Conservation (phyloP, 495 filamentous ascomycete genomes). For the Letharia lupina region DNA sequence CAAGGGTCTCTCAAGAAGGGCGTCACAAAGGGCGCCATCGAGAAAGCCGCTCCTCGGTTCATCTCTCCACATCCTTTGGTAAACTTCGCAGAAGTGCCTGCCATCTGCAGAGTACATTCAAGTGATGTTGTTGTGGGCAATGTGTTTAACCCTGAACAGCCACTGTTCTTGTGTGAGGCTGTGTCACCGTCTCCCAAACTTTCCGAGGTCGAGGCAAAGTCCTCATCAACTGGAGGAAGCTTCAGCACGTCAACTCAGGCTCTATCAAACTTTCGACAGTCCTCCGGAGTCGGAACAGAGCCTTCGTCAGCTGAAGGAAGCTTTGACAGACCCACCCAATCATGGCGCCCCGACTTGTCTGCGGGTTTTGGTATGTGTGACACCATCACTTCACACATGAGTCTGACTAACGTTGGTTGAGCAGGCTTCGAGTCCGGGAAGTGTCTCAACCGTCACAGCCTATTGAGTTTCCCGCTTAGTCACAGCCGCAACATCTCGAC, state of each 20-base stretch:
- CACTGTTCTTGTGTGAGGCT: not conserved
- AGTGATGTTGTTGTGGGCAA: not conserved
- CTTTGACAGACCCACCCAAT: not conserved
- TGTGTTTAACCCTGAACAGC: not conserved
- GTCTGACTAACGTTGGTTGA: not conserved
- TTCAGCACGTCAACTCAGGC: not conserved
- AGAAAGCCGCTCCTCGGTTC: not conserved
- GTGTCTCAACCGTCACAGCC: not conserved
- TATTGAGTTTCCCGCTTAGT: not conserved
- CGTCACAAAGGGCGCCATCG: not conserved
- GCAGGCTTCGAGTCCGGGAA: not conserved
- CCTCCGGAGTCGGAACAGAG: not conserved
- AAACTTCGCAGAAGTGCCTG: not conserved
- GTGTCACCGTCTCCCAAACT: not conserved
- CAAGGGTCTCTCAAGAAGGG: not conserved
- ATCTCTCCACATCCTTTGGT: not conserved
- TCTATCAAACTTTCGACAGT: not conserved
- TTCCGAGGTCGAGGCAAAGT: not conserved
- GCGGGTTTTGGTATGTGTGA: not conserved
- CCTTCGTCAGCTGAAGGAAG: not conserved
- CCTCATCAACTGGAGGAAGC: not conserved
- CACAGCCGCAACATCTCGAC: not conserved
- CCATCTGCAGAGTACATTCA: not conserved
- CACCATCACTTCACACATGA: not conserved
- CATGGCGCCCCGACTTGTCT: not conserved